These are phyloP conservation scores for Ceratocystis papillata DNA, from an alignment of 2,329 filamentous ascomycete genomes.

Conservation along the genomic window DNA sequence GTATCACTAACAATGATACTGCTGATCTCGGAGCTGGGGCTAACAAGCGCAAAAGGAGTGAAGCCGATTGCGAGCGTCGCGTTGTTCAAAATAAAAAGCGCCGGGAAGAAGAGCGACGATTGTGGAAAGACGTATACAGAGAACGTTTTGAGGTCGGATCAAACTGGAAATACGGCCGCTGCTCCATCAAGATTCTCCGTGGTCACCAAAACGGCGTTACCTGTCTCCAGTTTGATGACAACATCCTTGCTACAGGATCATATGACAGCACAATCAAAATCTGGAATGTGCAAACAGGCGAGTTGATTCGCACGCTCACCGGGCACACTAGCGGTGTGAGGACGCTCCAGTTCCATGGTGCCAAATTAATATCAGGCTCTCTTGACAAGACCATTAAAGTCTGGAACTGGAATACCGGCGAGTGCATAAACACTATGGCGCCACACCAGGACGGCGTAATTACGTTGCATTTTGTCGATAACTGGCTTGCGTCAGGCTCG, in stretches of 20 bases:
- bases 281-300: conserved; percentile 83
- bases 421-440: conserved; percentile 68
- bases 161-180: conserved; percentile 95
- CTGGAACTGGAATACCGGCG: conserved; percentile 93
- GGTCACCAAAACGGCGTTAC: conserved; percentile 69
- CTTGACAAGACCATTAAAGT: conserved; percentile 80
- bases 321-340: conserved; percentile 79
- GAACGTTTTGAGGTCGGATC: conserved; percentile 91
- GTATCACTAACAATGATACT: not conserved
- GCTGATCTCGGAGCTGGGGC: not conserved
- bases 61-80: conserved; percentile 21
- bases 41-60: conserved; percentile 21
- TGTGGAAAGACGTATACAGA: conserved; percentile 96
- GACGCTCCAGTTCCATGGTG: conserved; percentile 85
- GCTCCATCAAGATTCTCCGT: conserved; percentile 69
- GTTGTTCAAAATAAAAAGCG: conserved; percentile 22
- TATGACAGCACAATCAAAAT: conserved; percentile 94
- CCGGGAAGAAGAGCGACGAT: conserved; percentile 21
- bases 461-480: conserved; percentile 74
- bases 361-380: conserved; percentile 80
- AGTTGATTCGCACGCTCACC: conserved; percentile 70
- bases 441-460: conserved; percentile 77
- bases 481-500: conserved; percentile 76
- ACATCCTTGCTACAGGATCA: conserved; percentile 82
- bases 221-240: conserved; percentile 59